Evolutionary conservation across 257 asterid genomes (phyloP).

Genomic region (Plantago major): DNA sequence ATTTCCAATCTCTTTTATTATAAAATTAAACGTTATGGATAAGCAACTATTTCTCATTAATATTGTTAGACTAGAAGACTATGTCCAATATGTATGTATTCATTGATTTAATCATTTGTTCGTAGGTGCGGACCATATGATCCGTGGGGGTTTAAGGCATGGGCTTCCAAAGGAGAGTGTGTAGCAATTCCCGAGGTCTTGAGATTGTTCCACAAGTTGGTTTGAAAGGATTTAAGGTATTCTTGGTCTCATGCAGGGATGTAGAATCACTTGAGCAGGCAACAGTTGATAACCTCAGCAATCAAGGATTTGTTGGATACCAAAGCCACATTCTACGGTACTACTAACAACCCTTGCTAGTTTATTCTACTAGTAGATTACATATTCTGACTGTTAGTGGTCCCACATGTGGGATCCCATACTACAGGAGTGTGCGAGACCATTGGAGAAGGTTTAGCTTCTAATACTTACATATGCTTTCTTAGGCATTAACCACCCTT

Average conservation of each 20-base stretch:
- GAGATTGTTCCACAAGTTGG: constrained; percentile 39
- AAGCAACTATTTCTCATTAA: too few relatives aligned
- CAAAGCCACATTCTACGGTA: constrained; percentile 51
- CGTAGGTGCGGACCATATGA: constrained; percentile 52
- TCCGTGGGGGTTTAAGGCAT: constrained; percentile 43
- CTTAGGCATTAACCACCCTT: too few relatives aligned
- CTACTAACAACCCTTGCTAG: too few relatives aligned
- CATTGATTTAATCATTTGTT: too few relatives aligned
- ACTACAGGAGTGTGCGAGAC: too few relatives aligned
- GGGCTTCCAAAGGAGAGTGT: constrained; percentile 52
- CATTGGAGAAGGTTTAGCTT: too few relatives aligned
- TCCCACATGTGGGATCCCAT: too few relatives aligned
- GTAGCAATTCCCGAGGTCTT: constrained; percentile 43
- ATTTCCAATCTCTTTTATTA: constrained; percentile 53
- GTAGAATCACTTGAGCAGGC: constrained; percentile 44
- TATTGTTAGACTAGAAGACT: too few relatives aligned
- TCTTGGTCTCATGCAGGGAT: constrained; percentile 55
- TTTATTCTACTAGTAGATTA: too few relatives aligned
- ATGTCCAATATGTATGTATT: too few relatives aligned
- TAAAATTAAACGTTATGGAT: constrained; percentile 31
- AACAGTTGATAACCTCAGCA: constrained; percentile 35
- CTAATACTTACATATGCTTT: too few relatives aligned
- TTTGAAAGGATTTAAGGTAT: constrained; percentile 42
- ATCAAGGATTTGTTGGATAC: constrained; percentile 49
- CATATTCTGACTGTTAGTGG: too few relatives aligned